Percentiles rank a stretch among this genome's conserved stretches.
phyloP scores from a whole-genome alignment of 2,329 filamentous ascomycete genomes.

The Daldinia sp. region DNA sequence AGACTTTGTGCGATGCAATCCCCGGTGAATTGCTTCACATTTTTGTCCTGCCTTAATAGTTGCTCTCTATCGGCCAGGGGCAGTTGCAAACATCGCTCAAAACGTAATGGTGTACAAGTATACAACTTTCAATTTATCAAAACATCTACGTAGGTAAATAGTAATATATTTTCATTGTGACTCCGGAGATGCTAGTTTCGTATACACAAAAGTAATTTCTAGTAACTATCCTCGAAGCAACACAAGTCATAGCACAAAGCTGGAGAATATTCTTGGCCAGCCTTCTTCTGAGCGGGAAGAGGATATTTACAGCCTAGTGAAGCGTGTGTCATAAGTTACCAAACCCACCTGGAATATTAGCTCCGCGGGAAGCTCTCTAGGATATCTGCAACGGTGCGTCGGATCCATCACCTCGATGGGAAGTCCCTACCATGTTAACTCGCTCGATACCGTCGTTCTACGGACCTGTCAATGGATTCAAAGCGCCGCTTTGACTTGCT shows the following conservation, averaged over 20 bases:
- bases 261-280: neutral
- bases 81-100: constrained; percentile 15
- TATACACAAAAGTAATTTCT: neutral
- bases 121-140: neutral
- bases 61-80: constrained; percentile 20
- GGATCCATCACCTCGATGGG: constrained; percentile 3
- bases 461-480: constrained; percentile 17
- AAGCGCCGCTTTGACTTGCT: constrained; percentile 32
- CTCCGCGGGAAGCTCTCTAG: neutral
- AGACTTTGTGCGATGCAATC: constrained; percentile 10
- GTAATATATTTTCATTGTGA: neutral
- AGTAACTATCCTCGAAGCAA: neutral
- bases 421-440: constrained; percentile 9
- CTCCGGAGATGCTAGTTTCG: neutral
- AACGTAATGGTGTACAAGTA: neutral
- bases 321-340: neutral
- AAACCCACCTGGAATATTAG: neutral
- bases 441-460: constrained; percentile 3
- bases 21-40: constrained; percentile 24
- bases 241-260: neutral
- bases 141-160: neutral
- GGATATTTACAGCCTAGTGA: neutral
- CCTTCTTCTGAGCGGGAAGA: neutral
- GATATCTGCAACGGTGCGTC: constrained; percentile 9
- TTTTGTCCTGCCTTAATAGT: constrained; percentile 14